Conservation (phyloP, 106 monocot species). For the Dioscorea zingiberensis region DNA sequence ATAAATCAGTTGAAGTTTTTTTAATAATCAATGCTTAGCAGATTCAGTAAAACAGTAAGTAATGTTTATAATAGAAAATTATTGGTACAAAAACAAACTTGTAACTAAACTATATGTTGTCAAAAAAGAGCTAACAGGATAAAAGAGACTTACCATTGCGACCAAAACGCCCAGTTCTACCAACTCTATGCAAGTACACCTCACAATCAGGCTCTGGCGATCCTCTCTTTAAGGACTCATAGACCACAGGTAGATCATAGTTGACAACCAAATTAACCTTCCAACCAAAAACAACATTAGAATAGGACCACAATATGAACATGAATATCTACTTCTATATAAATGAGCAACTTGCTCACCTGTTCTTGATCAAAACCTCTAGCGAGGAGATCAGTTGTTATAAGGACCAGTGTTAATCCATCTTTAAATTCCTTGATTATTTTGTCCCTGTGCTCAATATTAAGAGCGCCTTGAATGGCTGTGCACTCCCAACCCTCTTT, state of each 20-base stretch:
- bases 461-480: conserved; percentile 76
- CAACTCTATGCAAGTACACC: conserved; percentile 92
- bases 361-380: conserved; percentile 92
- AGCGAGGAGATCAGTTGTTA: conserved; percentile 86
- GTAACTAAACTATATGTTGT: background rate
- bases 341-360: conserved; percentile 28
- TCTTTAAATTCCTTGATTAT: too few species aligned
- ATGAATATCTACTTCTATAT: background rate
- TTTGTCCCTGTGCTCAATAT: conserved; percentile 69
- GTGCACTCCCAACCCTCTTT: conserved; percentile 83
- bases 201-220: conserved; percentile 77
- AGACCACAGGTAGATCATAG: conserved; percentile 83
- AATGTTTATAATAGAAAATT: background rate
- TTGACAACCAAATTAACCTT: conserved; percentile 96
- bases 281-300: conserved; percentile 4
- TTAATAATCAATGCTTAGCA: too few species aligned
- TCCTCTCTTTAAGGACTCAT: conserved; percentile 2
- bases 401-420: too few species aligned
- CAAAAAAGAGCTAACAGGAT: background rate
- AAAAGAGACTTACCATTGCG: conserved; percentile 58
- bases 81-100: background rate
- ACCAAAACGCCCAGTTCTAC: conserved; percentile 92
- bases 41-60: too few species aligned
- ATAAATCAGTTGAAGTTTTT: too few species aligned
- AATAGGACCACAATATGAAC: background rate